Evolutionary conservation across 441 rosid genomes (phyloP).

Genomic region (Sinapis alba): DNA sequence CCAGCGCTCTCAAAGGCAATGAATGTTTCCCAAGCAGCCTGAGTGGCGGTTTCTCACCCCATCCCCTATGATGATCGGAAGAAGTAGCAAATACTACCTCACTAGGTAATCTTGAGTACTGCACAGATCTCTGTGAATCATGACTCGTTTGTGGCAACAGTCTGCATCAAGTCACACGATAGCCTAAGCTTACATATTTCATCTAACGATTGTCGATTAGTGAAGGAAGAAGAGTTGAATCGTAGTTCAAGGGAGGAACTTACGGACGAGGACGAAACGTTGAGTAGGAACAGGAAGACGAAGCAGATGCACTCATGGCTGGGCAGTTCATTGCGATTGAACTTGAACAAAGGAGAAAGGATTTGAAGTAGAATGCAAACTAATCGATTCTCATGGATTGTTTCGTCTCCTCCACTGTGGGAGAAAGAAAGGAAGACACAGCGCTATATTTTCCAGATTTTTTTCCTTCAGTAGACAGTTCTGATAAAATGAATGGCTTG

Average conservation of each 20-base stretch:
- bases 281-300: conserved; percentile 51
- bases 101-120: conserved; percentile 38
- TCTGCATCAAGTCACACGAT: conserved; percentile 28
- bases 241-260: conserved; percentile 18
- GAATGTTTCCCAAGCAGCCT: conserved; percentile 38
- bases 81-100: conserved; percentile 42
- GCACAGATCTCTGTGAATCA: conserved; percentile 45
- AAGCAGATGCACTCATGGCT: conserved; percentile 47
- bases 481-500: conserved; percentile 34
- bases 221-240: not conserved
- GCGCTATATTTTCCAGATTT: not conserved
- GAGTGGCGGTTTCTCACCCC: conserved; percentile 44
- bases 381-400: not conserved
- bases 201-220: not conserved
- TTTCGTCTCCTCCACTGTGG: conserved; percentile 21
- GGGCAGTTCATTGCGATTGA: conserved; percentile 41
- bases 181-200: not conserved
- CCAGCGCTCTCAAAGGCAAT: conserved; percentile 59
- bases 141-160: conserved; percentile 49
- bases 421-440: not conserved
- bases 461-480: conserved; percentile 2
- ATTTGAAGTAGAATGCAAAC: not conserved
- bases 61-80: conserved; percentile 36
- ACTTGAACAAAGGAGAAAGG: not conserved
- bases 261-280: conserved; percentile 49